Base-by-base conservation (phyloP, 2,329 filamentous ascomycete genomes). In the Amylocarpus encephaloides region DNA sequence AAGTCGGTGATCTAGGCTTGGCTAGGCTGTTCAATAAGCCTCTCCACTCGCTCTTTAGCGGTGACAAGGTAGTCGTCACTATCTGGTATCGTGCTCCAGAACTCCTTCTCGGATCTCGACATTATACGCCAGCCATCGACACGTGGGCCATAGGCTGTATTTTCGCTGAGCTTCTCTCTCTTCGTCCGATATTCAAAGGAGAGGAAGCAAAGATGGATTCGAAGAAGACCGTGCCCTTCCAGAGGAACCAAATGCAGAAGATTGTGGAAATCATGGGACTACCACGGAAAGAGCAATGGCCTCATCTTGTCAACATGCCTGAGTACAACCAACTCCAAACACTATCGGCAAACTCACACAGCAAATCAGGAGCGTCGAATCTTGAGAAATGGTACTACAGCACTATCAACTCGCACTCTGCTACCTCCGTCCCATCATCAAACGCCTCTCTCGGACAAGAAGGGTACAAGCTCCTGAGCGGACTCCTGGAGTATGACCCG, bases 41-140 rank as follows among this genome's bases (percentile, higher is more conserved):
- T 0, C 73, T 97, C 1, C 89, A 95, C 63, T 88, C 88, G 0
- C 78, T 98, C 1, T 98, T 93, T 68, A 87, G 82, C 15, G 93
- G 93, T 46, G 93, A 98, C 62, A 98, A 98, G 67, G 93, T 98
- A 2, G 93, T 98, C 46, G 93, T 98, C 12, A 98, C 93, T 0
- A 98, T 98, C 56, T 98, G 93, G 93, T 98, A 98, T 64, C 88
- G 93, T 18, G 93, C 93, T 0, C 93, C 93, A 0, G 93, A 98
- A 68, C 77, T 98, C 3, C 80, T 98, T 1, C 80, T 98, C 2
- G 93, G 93, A 2, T 89, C 85, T 44, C 80, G 88, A n/a, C 93
- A 98, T 68, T 98, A 98, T 71, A 97, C 93, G 0, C 91, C 93
- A 0, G 92, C 93, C 18, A 89, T 98, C 57, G 93, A 98, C 67